Conservation (phyloP, 2,329 filamentous ascomycete species). For the Sporothrix variecibatus region DNA sequence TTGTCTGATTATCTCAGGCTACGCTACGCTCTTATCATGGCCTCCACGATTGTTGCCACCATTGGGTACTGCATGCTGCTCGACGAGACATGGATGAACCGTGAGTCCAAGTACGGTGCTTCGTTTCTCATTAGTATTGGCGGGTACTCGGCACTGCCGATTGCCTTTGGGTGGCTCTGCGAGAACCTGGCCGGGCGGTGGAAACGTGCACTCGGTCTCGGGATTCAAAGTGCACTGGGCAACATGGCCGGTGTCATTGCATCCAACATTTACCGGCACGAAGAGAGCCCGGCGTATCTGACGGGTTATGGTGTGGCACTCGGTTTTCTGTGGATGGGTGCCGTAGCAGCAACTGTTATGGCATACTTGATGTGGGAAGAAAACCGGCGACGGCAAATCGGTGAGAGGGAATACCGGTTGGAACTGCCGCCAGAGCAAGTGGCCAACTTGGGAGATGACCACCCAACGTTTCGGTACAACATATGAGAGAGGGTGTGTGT, state of each 20-base stretch:
- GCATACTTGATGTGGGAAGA: constrained; percentile 38
- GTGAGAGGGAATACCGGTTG: constrained; percentile 38
- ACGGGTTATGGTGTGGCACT: constrained; percentile 53
- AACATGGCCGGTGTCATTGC: constrained; percentile 54
- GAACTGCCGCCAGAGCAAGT: constrained; percentile 34
- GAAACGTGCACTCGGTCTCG: constrained; percentile 56
- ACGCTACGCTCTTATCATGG: constrained; percentile 45
- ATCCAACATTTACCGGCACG: constrained; percentile 49
- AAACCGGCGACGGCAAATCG: constrained; percentile 41
- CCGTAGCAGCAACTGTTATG: constrained; percentile 39
- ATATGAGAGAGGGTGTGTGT: neutral
- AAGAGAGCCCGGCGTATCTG: constrained; percentile 51
- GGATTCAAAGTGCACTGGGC: constrained; percentile 54
- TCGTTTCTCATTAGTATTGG: constrained; percentile 57
- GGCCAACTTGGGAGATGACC: constrained; percentile 43
- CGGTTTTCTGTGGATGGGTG: constrained; percentile 48
- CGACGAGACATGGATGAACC: constrained; percentile 47
- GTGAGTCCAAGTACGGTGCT: constrained; percentile 55
- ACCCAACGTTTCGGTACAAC: constrained; percentile 34
- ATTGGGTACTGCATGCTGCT: constrained; percentile 60
- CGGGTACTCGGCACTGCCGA: constrained; percentile 54
- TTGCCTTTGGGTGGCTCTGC: constrained; percentile 57
- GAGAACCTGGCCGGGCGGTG: constrained; percentile 61
- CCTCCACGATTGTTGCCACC: constrained; percentile 51
- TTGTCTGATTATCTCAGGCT: constrained; percentile 20